Conservation (phyloP, 2,329 filamentous ascomycete genomes). For the Emericellopsis atlantica region DNA sequence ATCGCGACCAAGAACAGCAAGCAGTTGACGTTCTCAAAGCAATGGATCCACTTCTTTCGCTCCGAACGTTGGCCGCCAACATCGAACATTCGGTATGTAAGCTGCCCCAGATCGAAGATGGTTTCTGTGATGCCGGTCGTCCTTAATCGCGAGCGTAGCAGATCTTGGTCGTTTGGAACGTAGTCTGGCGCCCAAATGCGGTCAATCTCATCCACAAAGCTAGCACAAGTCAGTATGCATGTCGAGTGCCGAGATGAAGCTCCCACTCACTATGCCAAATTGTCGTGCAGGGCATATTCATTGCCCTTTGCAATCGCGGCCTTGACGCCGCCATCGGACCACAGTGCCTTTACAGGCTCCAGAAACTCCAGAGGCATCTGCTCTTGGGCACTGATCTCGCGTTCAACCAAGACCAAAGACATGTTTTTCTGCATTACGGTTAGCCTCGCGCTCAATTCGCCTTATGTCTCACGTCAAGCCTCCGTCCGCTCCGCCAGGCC, state of each 20-base stretch:
- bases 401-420: slow-evolving; percentile 62
- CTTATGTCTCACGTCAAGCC: slow-evolving; percentile 7
- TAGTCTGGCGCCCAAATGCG: slow-evolving; percentile 66
- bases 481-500: not conserved
- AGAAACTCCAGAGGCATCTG: slow-evolving; percentile 67
- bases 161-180: slow-evolving; percentile 86
- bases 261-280: slow-evolving; percentile 74
- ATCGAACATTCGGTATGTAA: slow-evolving; percentile 96
- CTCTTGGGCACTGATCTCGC: slow-evolving; percentile 74
- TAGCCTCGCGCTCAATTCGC: slow-evolving; percentile 18
- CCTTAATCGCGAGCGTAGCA: slow-evolving; percentile 76
- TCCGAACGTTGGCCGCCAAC: slow-evolving; percentile 87
- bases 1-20: slow-evolving; percentile 90
- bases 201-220: slow-evolving; percentile 73
- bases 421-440: slow-evolving; percentile 55
- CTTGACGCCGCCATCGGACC: slow-evolving; percentile 74
- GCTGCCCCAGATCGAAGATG: slow-evolving; percentile 78
- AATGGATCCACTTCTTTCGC: slow-evolving; percentile 96
- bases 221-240: slow-evolving; percentile 18
- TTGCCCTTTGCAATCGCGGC: slow-evolving; percentile 86
- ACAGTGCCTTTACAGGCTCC: slow-evolving; percentile 70
- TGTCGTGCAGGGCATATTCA: slow-evolving; percentile 93
- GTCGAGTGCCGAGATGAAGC: slow-evolving; percentile 6
- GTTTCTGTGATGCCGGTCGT: slow-evolving; percentile 96
- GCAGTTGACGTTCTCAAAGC: slow-evolving; percentile 88